These are phyloP conservation scores for Marchantia polymorpha DNA, from an alignment of 225 moss, liverwort and hornwort genomes.

Conservation along the genomic window DNA sequence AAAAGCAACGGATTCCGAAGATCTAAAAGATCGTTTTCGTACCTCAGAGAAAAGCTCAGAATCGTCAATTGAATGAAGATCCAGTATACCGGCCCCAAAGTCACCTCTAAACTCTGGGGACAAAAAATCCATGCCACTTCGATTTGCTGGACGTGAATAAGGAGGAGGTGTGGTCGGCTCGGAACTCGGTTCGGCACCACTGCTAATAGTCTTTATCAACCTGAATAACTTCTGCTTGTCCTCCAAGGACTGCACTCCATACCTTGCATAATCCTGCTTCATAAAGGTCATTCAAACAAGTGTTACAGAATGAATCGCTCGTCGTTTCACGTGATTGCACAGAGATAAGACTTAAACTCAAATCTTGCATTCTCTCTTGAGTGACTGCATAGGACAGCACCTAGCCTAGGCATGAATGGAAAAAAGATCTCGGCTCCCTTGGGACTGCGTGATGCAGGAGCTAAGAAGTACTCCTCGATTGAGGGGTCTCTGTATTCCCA, in stretches of 20 bases:
- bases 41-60: slow-evolving; percentile 99
- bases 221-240: slow-evolving; percentile 97
- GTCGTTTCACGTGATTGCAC: neutral
- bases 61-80: slow-evolving; percentile 97
- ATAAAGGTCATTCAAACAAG: slow-evolving; percentile 19
- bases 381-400: too few species aligned
- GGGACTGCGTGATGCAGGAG: neutral
- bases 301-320: neutral
- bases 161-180: slow-evolving; percentile 84
- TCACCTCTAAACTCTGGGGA: slow-evolving; percentile 97
- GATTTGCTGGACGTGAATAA: slow-evolving; percentile 62
- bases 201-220: slow-evolving; percentile 88
- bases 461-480: neutral
- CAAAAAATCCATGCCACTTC: slow-evolving; percentile 94
- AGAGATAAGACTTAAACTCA: neutral
- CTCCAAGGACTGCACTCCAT: slow-evolving; percentile 91
- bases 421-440: neutral
- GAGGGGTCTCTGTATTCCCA: neutral
- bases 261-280: slow-evolving; percentile 96
- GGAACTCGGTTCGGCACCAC: slow-evolving; percentile 64
- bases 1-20: neutral
- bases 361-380: neutral
- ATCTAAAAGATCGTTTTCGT: slow-evolving; percentile 8
- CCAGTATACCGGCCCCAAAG: slow-evolving; percentile 91
- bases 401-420: neutral